Evolutionary conservation across 352 stramenopile species (phyloP).

Genomic region (Pythium volutum): DNA sequence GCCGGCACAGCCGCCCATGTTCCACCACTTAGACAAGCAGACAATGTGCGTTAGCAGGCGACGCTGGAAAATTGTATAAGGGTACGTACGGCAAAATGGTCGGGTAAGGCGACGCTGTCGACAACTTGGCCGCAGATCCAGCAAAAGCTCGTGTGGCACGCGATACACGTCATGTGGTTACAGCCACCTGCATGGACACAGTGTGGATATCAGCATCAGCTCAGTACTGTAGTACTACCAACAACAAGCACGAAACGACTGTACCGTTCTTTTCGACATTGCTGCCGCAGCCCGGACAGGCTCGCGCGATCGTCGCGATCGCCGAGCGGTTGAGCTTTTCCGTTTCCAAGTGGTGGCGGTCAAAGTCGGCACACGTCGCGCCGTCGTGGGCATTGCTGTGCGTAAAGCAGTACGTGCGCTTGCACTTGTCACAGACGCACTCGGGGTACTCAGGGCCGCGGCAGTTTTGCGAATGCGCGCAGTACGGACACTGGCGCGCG

Average conservation of each 20-base stretch:
- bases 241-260: background rate
- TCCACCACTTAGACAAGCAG: conserved; percentile 56
- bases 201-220: background rate
- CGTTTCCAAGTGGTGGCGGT: conserved; percentile 60
- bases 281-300: conserved; percentile 82
- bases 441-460: conserved; percentile 34
- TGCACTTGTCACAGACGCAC: conserved; percentile 44
- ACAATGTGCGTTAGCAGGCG: background rate
- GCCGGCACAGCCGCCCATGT: conserved; percentile 62
- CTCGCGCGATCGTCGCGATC: conserved; percentile 79
- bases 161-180: conserved; percentile 91
- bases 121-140: conserved; percentile 89
- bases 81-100: conserved; percentile 63
- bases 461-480: conserved; percentile 57
- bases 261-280: conserved; percentile 87
- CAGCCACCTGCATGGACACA: conserved; percentile 58
- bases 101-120: conserved; percentile 80
- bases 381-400: conserved; percentile 84
- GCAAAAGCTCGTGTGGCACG: conserved; percentile 86
- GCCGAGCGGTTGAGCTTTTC: conserved; percentile 80
- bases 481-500: conserved; percentile 58
- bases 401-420: conserved; percentile 81
- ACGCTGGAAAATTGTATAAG: background rate
- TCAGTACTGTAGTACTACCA: background rate
- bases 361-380: conserved; percentile 71